phyloP scores from a whole-genome alignment of 805 yeast species.

The Vanderwaltozyma verrucispora region DNA sequence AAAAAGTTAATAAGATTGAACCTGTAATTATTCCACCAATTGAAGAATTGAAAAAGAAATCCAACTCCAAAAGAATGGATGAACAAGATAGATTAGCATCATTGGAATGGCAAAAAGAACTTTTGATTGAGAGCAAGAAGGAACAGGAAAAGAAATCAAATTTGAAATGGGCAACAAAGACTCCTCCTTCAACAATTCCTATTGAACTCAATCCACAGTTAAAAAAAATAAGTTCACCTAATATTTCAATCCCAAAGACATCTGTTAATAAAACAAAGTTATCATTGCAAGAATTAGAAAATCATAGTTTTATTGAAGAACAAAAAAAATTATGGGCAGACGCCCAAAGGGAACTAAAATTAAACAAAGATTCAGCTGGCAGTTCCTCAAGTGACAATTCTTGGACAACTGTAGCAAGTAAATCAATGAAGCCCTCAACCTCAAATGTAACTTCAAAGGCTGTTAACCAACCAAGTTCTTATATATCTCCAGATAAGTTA shows the following conservation, averaged over 20 bases:
- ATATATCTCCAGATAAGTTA: conserved; percentile 27
- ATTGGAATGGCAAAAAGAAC: conserved; percentile 13
- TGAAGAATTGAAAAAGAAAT: conserved; percentile 9
- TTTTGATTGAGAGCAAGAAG: conserved; percentile 14
- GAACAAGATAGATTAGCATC: conserved; percentile 11
- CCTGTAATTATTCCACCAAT: conserved; percentile 16
- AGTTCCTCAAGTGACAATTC: conserved; percentile 2
- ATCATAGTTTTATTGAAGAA: conserved; percentile 23
- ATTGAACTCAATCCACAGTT: conserved; percentile 11
- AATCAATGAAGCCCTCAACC: conserved; percentile 17
- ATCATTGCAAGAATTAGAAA: conserved; percentile 12
- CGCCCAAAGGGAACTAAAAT: conserved; percentile 45
- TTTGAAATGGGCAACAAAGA: conserved; percentile 24
- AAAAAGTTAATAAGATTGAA: conserved; percentile 9
- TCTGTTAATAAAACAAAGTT: neutral
- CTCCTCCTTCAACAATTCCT: conserved; percentile 6
- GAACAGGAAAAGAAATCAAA: conserved; percentile 14
- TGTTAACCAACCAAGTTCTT: conserved; percentile 7
- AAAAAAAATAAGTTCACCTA: neutral
- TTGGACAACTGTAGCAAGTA: conserved; percentile 27
- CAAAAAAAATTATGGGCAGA: conserved; percentile 34
- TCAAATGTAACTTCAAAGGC: conserved; percentile 9
- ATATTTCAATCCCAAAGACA: neutral
- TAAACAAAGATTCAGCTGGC: too few relatives aligned
- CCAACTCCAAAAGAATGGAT: conserved; percentile 7